These are phyloP conservation scores for Lactarius vividus DNA, from an alignment of 768 basidiomycete genomes.

Conservation along the genomic window DNA sequence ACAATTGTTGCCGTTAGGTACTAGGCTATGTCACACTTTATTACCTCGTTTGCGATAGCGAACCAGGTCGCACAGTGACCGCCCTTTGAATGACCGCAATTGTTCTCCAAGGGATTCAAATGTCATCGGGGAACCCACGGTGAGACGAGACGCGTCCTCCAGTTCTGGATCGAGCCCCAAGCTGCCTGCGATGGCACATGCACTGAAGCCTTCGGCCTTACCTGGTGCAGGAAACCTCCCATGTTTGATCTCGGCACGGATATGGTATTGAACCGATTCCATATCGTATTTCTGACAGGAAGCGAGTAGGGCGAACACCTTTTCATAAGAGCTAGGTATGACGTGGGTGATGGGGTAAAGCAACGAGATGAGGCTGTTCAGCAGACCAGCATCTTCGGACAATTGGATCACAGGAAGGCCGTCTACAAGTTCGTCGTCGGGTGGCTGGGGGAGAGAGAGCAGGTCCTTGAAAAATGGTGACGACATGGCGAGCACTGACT, in stretches of 20 bases:
- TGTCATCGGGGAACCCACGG: constrained; percentile 4
- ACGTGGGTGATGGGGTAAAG: not conserved
- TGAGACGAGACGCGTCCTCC: not conserved
- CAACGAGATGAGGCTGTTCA: not conserved
- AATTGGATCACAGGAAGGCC: not conserved
- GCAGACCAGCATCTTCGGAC: not conserved
- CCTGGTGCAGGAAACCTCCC: not conserved
- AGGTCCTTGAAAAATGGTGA: not conserved
- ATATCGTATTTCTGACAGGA: not conserved
- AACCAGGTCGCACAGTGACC: not conserved
- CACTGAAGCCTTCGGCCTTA: constrained; percentile 13
- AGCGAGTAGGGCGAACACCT: constrained; percentile 4
- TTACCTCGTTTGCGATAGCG: not conserved
- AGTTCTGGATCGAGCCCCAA: constrained; percentile 3
- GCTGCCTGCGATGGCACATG: constrained; percentile 23
- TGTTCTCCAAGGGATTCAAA: constrained; percentile 9
- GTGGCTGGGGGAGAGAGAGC: not conserved
- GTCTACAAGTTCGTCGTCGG: not conserved
- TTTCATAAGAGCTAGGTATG: not conserved
- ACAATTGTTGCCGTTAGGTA: too few relatives aligned
- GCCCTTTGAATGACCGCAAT: not conserved
- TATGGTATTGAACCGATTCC: not conserved
- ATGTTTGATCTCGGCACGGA: not conserved
- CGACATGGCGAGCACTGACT: constrained; percentile 31
- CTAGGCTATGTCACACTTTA: too few relatives aligned